A percentile compares a stretch with the other conserved stretches of the same genome.
phyloP scores from a whole-genome alignment of 108 stramenopile genomes.

The Heterococcus sp. region DNA sequence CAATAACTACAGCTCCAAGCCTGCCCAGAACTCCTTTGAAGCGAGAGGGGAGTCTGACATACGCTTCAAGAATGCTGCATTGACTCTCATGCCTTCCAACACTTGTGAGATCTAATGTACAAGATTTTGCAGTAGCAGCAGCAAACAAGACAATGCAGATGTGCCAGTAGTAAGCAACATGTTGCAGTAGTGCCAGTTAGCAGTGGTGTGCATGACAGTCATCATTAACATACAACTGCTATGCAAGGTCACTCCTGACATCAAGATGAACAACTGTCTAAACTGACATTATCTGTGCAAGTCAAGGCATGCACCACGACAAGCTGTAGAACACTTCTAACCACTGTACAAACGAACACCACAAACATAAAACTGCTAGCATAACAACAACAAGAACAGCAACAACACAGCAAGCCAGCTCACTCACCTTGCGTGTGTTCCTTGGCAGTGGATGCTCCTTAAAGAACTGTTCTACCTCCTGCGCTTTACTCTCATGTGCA shows the following conservation, averaged over 20 bases:
- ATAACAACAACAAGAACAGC: too few species aligned
- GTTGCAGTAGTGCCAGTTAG: too few species aligned
- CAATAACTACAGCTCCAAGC: conserved; percentile 5
- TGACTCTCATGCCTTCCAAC: conserved; percentile 37
- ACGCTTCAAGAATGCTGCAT: conserved; percentile 15
- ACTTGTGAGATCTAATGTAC: conserved; percentile 15
- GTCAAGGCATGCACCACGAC: too few species aligned
- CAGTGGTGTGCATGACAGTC: too few species aligned
- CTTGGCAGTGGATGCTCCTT: conserved; percentile 66
- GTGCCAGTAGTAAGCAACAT: too few species aligned
- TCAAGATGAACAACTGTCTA: too few species aligned
- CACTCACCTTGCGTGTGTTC: conserved; percentile 62
- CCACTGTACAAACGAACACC: too few species aligned
- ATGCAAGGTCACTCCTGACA: too few species aligned
- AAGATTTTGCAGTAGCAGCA: background rate
- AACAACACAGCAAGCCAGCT: background rate
- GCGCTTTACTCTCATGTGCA: conserved; percentile 71
- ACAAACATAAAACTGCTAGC: too few species aligned
- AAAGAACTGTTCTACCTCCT: conserved; percentile 87
- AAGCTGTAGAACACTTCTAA: too few species aligned
- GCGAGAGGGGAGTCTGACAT: conserved; percentile 8
- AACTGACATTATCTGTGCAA: too few species aligned
- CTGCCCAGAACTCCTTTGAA: conserved; percentile 3
- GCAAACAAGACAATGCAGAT: background rate
- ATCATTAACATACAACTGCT: too few species aligned